A percentile compares a stretch with the other conserved stretches of the same genome.
Evolutionary conservation across 2,329 filamentous ascomycete species (phyloP).

Genomic region (Diaporthe helianthi): DNA sequence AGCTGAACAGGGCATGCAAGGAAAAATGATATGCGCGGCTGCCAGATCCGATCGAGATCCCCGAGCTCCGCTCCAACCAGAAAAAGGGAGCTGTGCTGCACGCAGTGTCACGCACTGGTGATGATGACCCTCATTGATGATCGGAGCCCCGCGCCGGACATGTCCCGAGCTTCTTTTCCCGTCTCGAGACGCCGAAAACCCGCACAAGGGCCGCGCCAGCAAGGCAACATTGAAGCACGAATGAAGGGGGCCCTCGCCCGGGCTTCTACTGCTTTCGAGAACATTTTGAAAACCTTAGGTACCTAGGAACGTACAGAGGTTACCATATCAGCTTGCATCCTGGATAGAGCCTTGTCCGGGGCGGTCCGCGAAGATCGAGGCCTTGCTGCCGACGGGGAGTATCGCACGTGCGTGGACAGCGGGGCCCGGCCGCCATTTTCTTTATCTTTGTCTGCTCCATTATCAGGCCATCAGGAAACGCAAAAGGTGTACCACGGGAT

Average conservation of each 20-base stretch:
- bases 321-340: neutral
- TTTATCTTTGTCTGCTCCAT: neutral
- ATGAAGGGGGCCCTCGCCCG: neutral
- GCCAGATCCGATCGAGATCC: constrained; percentile 21
- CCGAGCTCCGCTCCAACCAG: neutral
- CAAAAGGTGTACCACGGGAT: neutral
- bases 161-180: neutral
- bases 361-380: constrained; percentile 13
- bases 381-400: neutral
- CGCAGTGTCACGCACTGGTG: too few relatives aligned
- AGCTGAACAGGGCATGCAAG: neutral
- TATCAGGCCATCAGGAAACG: constrained; percentile 7
- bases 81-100: neutral
- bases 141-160: constrained; percentile 9
- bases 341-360: constrained; percentile 7
- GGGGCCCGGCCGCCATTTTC: neutral
- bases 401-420: neutral
- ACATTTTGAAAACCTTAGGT: neutral
- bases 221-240: neutral
- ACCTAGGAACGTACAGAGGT: too few relatives aligned
- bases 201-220: neutral
- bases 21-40: neutral
- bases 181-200: neutral
- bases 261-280: constrained; percentile 3
- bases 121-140: neutral